Base-by-base conservation (phyloP, 2,329 filamentous ascomycete genomes). In the Epichloe hybrida region DNA sequence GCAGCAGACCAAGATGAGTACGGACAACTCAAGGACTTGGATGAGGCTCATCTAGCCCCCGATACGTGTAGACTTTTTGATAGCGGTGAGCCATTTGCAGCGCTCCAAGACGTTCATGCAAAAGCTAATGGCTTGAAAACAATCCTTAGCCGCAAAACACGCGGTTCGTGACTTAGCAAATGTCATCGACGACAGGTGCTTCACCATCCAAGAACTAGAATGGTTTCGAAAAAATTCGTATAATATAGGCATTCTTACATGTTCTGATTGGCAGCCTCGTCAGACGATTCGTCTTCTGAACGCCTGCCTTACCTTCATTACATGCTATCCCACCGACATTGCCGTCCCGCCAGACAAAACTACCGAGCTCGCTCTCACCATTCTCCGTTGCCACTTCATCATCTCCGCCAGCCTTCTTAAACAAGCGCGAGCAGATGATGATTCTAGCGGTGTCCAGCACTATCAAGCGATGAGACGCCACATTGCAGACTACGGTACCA, bases 201-300 rank as follows among this genome's bases (percentile, higher is more conserved):
- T 89, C 60, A 77, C 75, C 0, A 52, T 74, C 0, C 63, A 72
- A 3, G 88, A 95, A 58, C 71, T 94, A 3, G 77, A 90, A 57
- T 95, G 88, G 88, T 90, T 95, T 62, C 84, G 83, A 38, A 83
- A 83, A 55, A 91, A 86, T 55, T 76, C 84, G 1, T 95, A 94
- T 69, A 94, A 93, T 56, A 64, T 89, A 6, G 83, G 81, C 0
- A 66, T 91, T 4, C 79, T 81, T 53, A 72, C 83, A 56, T 72
- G 73, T 2, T 69, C 76, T 3, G 55, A 52, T 1, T 83, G 84
- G 72, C 63, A 75, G 23, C 71, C 81, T 1, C 62, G 64, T 5
- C 65, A 73, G 46, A 69, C 83, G 0, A 61, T 82, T 3, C 70
- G 76, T 3, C 72, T 95, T 23, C 66, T 83, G 45, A 64, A 62